A percentile compares a stretch with the other conserved stretches of the same genome.
These are phyloP conservation scores for Talaromyces sp. DNA, from an alignment of 2,329 filamentous ascomycete genomes.

Conservation along the genomic window DNA sequence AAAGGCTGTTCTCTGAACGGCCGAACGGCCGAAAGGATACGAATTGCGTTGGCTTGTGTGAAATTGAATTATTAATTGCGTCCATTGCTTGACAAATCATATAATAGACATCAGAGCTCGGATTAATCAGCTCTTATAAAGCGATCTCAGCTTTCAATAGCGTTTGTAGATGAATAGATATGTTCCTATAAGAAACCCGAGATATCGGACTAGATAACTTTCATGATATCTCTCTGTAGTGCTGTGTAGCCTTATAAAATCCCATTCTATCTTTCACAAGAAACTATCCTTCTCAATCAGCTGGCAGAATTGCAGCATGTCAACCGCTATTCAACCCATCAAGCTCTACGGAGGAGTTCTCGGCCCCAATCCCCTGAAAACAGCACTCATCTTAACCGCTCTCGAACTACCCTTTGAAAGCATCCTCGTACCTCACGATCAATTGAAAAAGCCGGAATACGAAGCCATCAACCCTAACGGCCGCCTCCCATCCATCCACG, in stretches of 20 bases:
- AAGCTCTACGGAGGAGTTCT: slow-evolving; percentile 2
- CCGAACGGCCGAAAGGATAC: not conserved
- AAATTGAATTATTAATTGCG: not conserved
- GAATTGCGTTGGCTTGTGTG: not conserved
- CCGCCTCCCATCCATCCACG: slow-evolving; percentile 8
- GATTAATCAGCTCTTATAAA: slow-evolving; percentile 1
- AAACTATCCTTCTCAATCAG: no score
- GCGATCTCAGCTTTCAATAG: not conserved
- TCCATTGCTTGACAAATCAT: no score
- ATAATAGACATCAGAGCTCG: no score
- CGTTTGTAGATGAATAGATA: not conserved
- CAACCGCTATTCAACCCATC: slow-evolving; percentile 1
- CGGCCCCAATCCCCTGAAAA: slow-evolving; percentile 18
- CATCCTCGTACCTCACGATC: slow-evolving; percentile 14
- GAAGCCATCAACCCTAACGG: slow-evolving; percentile 15
- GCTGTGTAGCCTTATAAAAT: no score
- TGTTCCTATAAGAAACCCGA: not conserved
- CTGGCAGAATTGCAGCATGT: not conserved
- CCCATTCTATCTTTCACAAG: no score
- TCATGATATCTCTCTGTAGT: not conserved
- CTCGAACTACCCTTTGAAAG: slow-evolving; percentile 22
- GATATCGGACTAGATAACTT: not conserved
- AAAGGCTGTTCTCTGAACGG: no score
- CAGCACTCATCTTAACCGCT: slow-evolving; percentile 23
- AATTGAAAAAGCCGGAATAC: slow-evolving; percentile 16